Conservation (phyloP, 2,329 filamentous ascomycete genomes). For the Mollisia scopiformis region DNA sequence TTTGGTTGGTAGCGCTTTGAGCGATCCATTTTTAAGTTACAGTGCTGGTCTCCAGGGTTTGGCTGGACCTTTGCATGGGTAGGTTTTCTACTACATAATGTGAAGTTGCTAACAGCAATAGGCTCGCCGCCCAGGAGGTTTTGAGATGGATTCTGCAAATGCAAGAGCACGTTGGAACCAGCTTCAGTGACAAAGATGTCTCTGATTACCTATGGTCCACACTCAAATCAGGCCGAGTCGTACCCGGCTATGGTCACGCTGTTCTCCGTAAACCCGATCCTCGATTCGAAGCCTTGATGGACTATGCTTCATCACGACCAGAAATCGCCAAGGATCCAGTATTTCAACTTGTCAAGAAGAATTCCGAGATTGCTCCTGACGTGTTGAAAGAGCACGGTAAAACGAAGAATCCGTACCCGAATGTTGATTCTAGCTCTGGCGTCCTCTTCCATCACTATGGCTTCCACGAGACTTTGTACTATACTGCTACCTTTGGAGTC, state of each 20-base stretch:
- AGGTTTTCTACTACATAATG: conserved; percentile 31
- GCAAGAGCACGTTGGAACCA: conserved; percentile 81
- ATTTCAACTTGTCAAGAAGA: conserved; percentile 92
- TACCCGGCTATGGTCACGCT: conserved; percentile 94
- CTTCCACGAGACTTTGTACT: conserved; percentile 96
- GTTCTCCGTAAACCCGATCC: conserved; percentile 97
- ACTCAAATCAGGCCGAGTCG: conserved; percentile 87
- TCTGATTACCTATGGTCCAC: conserved; percentile 90
- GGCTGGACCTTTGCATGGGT: conserved; percentile 88
- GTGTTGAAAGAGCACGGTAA: conserved; percentile 96
- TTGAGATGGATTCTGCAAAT: conserved; percentile 96
- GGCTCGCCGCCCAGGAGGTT: conserved; percentile 94
- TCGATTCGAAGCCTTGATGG: conserved; percentile 94
- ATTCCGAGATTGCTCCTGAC: conserved; percentile 85
- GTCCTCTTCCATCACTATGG: conserved; percentile 98
- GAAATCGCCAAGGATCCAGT: conserved; percentile 87
- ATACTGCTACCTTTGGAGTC: conserved; percentile 74
- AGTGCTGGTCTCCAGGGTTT: conserved; percentile 94
- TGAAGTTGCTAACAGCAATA: conserved; percentile 29
- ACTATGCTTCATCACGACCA: conserved; percentile 83
- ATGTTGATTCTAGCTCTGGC: conserved; percentile 91
- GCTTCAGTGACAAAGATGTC: conserved; percentile 80
- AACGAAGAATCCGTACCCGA: conserved; percentile 97
- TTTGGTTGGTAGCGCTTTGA: conserved; percentile 90
- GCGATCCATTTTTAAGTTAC: conserved; percentile 94